Evolutionary conservation across 1,284 basidiomycete genomes (phyloP).

Genomic region (Pyrrhoderma noxium): DNA sequence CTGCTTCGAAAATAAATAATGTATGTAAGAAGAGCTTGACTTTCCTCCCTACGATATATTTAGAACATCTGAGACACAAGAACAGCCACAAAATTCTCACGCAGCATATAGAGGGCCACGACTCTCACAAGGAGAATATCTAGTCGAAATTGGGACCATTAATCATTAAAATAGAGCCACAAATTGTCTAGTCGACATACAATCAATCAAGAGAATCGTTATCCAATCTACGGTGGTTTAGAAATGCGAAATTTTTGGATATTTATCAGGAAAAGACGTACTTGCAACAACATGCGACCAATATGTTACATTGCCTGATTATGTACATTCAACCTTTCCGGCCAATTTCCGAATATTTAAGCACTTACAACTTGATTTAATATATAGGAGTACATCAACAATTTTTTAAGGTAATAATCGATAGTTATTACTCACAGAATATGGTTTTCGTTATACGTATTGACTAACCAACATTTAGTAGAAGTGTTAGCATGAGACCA

Average conservation of each 20-base stretch:
- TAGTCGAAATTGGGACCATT: background rate
- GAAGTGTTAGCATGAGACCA: background rate
- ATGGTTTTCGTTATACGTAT: background rate
- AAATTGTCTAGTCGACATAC: background rate
- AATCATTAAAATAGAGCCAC: no score
- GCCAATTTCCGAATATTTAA: background rate
- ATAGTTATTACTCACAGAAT: no score
- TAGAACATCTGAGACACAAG: background rate
- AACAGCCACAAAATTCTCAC: no score
- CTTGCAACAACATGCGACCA: constrained; percentile 3
- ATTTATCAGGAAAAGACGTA: no score
- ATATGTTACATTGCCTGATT: background rate
- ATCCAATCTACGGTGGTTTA: constrained; percentile 5
- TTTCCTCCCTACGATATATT: background rate
- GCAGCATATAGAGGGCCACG: background rate
- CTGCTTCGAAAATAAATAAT: background rate
- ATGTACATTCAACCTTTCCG: background rate
- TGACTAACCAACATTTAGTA: background rate
- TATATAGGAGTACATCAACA: no score
- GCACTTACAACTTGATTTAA: no score
- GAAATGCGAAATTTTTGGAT: no score
- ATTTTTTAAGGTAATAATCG: no score
- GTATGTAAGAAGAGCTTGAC: background rate
- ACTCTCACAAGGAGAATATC: constrained; percentile 8
- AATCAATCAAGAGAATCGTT: constrained; percentile 6